phyloP scores from a whole-genome alignment of 2,329 filamentous ascomycete species.

The Fusarium veterinarium region DNA sequence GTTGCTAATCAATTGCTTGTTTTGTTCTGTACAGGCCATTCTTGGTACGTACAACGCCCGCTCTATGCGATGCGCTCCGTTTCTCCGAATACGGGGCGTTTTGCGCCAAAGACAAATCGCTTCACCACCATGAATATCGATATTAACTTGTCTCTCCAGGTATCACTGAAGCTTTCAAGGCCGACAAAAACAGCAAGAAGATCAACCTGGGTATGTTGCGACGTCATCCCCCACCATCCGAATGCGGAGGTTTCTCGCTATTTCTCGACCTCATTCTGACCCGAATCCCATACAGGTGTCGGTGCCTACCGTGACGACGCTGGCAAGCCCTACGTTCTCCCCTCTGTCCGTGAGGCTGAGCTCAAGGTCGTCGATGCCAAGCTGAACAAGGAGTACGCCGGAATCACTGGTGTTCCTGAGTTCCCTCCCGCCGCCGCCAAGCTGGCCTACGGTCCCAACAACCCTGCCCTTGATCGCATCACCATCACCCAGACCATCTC shows the following conservation, averaged over 20 bases:
- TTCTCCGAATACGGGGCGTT: conserved; percentile 9
- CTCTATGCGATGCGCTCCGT: conserved; percentile 35
- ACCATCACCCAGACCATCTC: conserved; percentile 98
- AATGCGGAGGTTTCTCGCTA: conserved; percentile 24
- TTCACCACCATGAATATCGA: conserved; percentile 12
- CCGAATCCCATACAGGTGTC: conserved; percentile 69
- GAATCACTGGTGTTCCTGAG: conserved; percentile 93
- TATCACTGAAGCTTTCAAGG: conserved; percentile 99
- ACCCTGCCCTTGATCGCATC: conserved; percentile 79
- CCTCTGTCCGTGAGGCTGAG: conserved; percentile 91
- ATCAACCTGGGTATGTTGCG: conserved; percentile 86
- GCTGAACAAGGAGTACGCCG: conserved; percentile 97
- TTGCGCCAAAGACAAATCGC: conserved; percentile 23
- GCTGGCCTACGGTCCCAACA: conserved; percentile 89
- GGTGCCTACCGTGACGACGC: conserved; percentile 98
- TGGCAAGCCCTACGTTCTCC: conserved; percentile 97
- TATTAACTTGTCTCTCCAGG: conserved; percentile 59
- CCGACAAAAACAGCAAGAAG: conserved; percentile 91
- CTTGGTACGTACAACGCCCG: conserved; percentile 65
- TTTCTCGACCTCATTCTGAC: conserved; percentile 36
- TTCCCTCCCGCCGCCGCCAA: conserved; percentile 93
- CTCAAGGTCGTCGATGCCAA: conserved; percentile 81
- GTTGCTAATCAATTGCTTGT: conserved; percentile 40
- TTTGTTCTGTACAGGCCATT: conserved; percentile 69
- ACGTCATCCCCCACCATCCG: conserved; percentile 12